A percentile compares a stretch with the other conserved stretches of the same genome.
Conservation (phyloP, 306 rosid genomes). For the Abrus pulchellus region DNA sequence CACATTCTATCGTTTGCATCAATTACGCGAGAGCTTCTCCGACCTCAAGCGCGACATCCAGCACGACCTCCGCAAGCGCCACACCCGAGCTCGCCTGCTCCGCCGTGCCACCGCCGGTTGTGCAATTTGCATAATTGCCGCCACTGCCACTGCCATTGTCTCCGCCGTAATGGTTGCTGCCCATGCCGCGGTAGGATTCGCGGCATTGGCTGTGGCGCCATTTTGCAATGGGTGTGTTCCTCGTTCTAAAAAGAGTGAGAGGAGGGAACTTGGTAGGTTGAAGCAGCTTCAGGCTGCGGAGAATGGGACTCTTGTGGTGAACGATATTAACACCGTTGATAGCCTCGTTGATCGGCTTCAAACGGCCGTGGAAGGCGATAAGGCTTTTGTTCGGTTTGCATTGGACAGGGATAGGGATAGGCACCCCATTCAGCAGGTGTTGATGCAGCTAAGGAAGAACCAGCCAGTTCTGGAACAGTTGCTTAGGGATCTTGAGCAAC, state of each 20-base stretch:
- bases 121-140: constrained; percentile 45
- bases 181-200: constrained; percentile 50
- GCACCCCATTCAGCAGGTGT: constrained; percentile 69
- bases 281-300: constrained; percentile 76
- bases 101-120: constrained; percentile 52
- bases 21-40: constrained; percentile 55
- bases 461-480: constrained; percentile 49
- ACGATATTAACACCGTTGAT: constrained; percentile 64
- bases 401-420: constrained; percentile 63
- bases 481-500: constrained; percentile 67
- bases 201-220: constrained; percentile 32
- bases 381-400: constrained; percentile 54
- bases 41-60: constrained; percentile 62
- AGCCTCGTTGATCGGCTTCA: constrained; percentile 65
- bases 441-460: constrained; percentile 63
- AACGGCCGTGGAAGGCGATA: constrained; percentile 63
- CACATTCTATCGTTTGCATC: constrained; percentile 46
- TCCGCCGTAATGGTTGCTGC: constrained; percentile 40
- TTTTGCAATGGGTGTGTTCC: constrained; percentile 47
- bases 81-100: constrained; percentile 57
- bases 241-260: constrained; percentile 22
- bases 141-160: constrained; percentile 39
- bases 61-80: constrained; percentile 56
- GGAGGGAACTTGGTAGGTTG: constrained; percentile 50
- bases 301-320: constrained; percentile 56